Percentiles rank a stretch among this genome's conserved stretches.
Evolutionary conservation across 2,329 filamentous ascomycete species (phyloP).

Genomic region (Gnomoniopsis smithogilvyi): DNA sequence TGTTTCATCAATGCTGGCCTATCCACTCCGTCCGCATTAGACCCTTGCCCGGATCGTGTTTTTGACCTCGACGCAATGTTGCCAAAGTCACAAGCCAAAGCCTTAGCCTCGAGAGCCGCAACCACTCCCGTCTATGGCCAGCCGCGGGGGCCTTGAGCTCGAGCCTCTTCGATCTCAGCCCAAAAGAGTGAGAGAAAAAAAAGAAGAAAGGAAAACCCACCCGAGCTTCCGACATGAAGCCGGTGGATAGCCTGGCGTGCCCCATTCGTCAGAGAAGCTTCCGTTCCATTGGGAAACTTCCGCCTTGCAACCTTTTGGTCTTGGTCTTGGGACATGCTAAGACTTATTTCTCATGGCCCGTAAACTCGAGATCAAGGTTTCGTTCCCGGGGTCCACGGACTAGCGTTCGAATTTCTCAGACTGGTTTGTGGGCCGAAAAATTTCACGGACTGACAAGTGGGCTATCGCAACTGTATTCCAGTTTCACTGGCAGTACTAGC

Average conservation of each 20-base stretch:
- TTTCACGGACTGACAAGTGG: slow-evolving; percentile 16
- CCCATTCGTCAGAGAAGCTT: neutral
- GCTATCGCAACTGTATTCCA: slow-evolving; percentile 14
- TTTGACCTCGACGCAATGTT: neutral
- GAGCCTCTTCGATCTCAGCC: neutral
- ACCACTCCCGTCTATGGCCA: neutral
- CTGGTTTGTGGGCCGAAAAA: slow-evolving; percentile 1
- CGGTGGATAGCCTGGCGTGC: neutral
- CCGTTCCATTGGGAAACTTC: slow-evolving; percentile 5
- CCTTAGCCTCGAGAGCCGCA: neutral
- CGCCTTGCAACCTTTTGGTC: neutral
- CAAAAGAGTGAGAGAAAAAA: too few species aligned
- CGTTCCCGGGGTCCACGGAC: slow-evolving; percentile 1
- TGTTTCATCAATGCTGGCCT: slow-evolving; percentile 19
- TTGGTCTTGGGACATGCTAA: neutral
- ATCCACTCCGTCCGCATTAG: slow-evolving; percentile 15
- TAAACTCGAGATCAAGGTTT: slow-evolving; percentile 1
- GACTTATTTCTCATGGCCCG: neutral
- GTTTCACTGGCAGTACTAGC: slow-evolving; percentile 12
- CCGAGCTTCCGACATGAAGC: neutral
- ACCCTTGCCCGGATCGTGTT: slow-evolving; percentile 4
- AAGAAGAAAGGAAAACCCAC: too few species aligned
- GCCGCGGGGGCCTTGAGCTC: neutral
- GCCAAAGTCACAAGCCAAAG: neutral
- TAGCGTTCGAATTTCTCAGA: neutral